phyloP scores from a whole-genome alignment of 345 rosid species.

The Lepidium didymum region DNA sequence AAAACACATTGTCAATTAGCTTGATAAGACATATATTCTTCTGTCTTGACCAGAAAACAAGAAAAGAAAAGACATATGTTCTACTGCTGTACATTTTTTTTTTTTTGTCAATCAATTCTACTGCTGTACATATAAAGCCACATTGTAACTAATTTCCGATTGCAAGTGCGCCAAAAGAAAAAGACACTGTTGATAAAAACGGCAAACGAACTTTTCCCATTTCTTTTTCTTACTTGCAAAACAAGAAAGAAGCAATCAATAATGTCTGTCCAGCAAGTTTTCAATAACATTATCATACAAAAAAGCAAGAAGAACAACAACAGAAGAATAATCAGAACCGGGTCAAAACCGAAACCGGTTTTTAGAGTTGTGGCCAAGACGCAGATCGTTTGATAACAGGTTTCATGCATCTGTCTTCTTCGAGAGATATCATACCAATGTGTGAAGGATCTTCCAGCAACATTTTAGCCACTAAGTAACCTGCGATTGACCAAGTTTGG shows the following conservation, averaged over 20 bases:
- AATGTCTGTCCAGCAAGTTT: constrained; percentile 8
- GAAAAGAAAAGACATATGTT: too few relatives aligned
- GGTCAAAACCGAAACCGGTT: not conserved
- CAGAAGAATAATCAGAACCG: not conserved
- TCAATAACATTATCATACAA: constrained; percentile 22
- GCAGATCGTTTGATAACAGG: constrained; percentile 59
- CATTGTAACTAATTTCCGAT: not conserved
- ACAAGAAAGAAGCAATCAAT: constrained; percentile 25
- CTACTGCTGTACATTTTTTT: too few relatives aligned
- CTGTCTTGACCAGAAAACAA: too few relatives aligned
- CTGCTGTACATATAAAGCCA: not conserved
- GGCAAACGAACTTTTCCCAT: constrained; percentile 19
- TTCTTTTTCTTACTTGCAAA: constrained; percentile 17
- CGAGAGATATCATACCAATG: constrained; percentile 62
- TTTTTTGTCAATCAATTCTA: too few relatives aligned
- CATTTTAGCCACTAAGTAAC: constrained; percentile 74
- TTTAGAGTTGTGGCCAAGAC: constrained; percentile 41
- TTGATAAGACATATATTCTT: too few relatives aligned
- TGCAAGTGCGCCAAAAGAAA: not conserved
- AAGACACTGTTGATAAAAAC: not conserved
- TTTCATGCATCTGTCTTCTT: constrained; percentile 69
- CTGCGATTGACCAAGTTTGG: constrained; percentile 74
- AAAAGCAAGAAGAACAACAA: not conserved
- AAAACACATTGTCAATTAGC: too few relatives aligned
- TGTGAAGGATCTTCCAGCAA: constrained; percentile 75